These are phyloP conservation scores for Elongisporangium prolatum DNA, from an alignment of 352 stramenopile species.

Conservation along the genomic window DNA sequence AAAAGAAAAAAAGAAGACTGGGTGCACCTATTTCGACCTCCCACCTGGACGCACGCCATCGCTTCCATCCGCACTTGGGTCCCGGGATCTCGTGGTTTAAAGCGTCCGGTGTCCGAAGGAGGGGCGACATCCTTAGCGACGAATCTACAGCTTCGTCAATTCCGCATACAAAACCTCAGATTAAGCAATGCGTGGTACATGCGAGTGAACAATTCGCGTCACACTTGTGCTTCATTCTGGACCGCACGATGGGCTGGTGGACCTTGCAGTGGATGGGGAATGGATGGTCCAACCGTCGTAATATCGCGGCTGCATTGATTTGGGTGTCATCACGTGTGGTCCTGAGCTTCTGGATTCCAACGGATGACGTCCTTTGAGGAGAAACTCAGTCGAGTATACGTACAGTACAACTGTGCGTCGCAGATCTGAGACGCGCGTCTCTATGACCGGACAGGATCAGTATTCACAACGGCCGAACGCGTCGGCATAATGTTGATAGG, in stretches of 20 bases:
- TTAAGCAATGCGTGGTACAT: neutral
- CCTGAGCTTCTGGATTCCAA: neutral
- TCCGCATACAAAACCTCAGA: constrained; percentile 3
- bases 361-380: neutral
- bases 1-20: constrained; percentile 1
- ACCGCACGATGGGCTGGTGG: neutral
- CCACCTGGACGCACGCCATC: neutral
- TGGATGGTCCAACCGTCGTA: neutral
- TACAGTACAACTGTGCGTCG: neutral
- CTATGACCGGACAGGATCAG: neutral
- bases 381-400: neutral
- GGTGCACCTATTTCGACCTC: neutral
- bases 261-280: constrained; percentile 1
- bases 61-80: neutral
- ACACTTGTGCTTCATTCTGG: neutral
- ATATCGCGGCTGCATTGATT: neutral
- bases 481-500: neutral
- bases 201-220: neutral
- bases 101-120: neutral
- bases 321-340: neutral
- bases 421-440: neutral
- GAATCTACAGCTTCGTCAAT: neutral
- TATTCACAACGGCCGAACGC: neutral
- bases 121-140: neutral
- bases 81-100: neutral